These are phyloP conservation scores for Bothriochloa decipiens DNA, from an alignment of 176 grass and related monocot species.

Conservation along the genomic window DNA sequence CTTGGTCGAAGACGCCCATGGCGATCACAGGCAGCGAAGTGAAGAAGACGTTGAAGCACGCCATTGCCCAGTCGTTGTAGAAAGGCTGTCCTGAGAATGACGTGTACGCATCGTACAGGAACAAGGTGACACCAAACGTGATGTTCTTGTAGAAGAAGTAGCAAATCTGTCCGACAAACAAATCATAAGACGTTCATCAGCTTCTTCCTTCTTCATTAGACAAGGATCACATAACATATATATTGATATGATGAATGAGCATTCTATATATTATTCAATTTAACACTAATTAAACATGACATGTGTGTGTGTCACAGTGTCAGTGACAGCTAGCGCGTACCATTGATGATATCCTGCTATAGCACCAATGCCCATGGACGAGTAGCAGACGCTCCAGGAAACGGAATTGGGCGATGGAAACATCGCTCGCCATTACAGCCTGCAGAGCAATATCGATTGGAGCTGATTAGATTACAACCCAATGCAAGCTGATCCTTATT, in stretches of 20 bases:
- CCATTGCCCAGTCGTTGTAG: slow-evolving; percentile 81
- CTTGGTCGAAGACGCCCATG: slow-evolving; percentile 88
- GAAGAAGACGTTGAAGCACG: slow-evolving; percentile 73
- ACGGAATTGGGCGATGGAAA: slow-evolving; percentile 89
- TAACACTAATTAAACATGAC: too few relatives aligned
- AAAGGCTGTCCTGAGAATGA: slow-evolving; percentile 67
- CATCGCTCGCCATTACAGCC: slow-evolving; percentile 97
- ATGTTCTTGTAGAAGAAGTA: slow-evolving; percentile 99
- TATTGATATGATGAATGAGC: too few relatives aligned
- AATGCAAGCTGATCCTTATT: not conserved
- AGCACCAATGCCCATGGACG: slow-evolving; percentile 98
- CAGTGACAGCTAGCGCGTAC: slow-evolving; percentile 31
- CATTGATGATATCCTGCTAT: slow-evolving; percentile 88
- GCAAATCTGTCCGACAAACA: slow-evolving; percentile 62
- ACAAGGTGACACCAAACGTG: slow-evolving; percentile 80
- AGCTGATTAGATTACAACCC: slow-evolving; percentile 11
- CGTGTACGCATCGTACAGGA: slow-evolving; percentile 71
- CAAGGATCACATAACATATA: not conserved
- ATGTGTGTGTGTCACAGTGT: too few relatives aligned
- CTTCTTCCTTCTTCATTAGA: not conserved
- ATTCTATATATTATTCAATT: not conserved
- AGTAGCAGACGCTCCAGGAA: slow-evolving; percentile 86
- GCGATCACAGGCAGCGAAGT: slow-evolving; percentile 85
- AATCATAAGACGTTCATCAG: not conserved
- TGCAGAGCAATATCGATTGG: not conserved